Evolutionary conservation across 2,329 filamentous ascomycete genomes (phyloP).

Genomic region (Fusarium robinianum): DNA sequence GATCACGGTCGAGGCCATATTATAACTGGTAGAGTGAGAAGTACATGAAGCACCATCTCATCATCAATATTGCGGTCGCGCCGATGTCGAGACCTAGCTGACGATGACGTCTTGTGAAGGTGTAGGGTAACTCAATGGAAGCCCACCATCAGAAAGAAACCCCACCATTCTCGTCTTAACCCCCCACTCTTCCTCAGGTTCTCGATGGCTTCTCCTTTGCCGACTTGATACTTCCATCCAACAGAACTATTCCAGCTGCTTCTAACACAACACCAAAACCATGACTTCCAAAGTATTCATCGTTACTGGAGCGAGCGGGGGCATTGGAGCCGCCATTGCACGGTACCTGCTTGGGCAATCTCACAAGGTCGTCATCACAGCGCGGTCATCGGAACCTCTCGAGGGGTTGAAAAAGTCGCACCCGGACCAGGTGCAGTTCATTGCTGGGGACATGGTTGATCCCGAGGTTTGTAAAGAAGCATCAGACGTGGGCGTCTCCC

Average conservation of each 20-base stretch:
- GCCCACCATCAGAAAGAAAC: constrained; percentile 23
- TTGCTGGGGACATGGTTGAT: constrained; percentile 60
- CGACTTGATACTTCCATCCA: constrained; percentile 9
- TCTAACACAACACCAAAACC: constrained; percentile 17
- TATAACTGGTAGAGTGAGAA: no score
- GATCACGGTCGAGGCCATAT: constrained; percentile 63
- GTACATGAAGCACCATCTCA: no score
- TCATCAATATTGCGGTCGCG: no score
- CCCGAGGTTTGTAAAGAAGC: constrained; percentile 38
- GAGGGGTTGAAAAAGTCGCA: constrained; percentile 56
- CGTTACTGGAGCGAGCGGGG: constrained; percentile 67
- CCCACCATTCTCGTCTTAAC: constrained; percentile 2
- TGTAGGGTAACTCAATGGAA: constrained; percentile 30
- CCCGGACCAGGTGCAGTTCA: constrained; percentile 54
- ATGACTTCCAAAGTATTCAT: constrained; percentile 70
- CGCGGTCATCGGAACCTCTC: constrained; percentile 56
- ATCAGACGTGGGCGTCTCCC: no score
- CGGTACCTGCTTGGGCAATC: constrained; percentile 55
- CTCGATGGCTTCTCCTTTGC: not conserved
- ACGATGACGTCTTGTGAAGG: constrained; percentile 27
- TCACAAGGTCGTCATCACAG: constrained; percentile 64
- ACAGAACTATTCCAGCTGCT: not conserved
- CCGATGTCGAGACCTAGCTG: no score
- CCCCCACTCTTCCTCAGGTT: constrained; percentile 5
- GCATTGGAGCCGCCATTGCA: constrained; percentile 63